A percentile compares a stretch with the other conserved stretches of the same genome.
phyloP scores from a whole-genome alignment of 2,329 filamentous ascomycete species.

The Xylariaceae sp. region DNA sequence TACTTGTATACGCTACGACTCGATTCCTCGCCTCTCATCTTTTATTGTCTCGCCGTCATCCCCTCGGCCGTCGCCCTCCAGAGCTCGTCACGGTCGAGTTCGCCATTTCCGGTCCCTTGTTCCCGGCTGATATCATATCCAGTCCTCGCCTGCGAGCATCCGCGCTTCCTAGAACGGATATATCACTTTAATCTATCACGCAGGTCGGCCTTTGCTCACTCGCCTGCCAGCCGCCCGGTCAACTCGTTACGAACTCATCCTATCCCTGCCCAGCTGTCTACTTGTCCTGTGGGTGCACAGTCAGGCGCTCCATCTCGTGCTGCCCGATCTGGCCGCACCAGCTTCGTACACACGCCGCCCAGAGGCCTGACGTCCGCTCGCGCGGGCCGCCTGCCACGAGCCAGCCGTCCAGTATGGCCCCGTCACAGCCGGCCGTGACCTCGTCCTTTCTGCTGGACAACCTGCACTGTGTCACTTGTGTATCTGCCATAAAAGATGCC shows the following conservation, averaged over 20 bases:
- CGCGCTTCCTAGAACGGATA: slow-evolving; percentile 13
- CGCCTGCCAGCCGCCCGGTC: too few species aligned
- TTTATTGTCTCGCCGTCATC: too few species aligned
- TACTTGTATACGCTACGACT: too few species aligned
- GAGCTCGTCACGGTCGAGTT: neutral
- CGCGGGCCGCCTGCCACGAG: neutral
- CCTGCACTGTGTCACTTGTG: slow-evolving; percentile 71
- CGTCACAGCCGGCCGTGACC: slow-evolving; percentile 27
- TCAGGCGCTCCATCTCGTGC: too few species aligned
- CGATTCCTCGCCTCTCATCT: too few species aligned
- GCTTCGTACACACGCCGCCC: neutral
- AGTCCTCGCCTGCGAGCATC: slow-evolving; percentile 10
- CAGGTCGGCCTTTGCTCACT: too few species aligned
- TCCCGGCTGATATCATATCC: slow-evolving; percentile 15
- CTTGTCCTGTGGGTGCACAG: too few species aligned
- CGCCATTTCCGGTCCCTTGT: too few species aligned
- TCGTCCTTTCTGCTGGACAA: slow-evolving; percentile 64
- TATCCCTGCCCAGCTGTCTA: too few species aligned
- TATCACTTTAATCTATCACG: slow-evolving; percentile 10
- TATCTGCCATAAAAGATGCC: slow-evolving; percentile 55
- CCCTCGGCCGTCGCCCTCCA: neutral
- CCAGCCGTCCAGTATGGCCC: slow-evolving; percentile 14
- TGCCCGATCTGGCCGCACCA: too few species aligned
- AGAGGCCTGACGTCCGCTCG: neutral
- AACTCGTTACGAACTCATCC: too few species aligned